These are phyloP conservation scores for Galerina sulciceps DNA, from an alignment of 768 basidiomycete genomes.

Conservation along the genomic window DNA sequence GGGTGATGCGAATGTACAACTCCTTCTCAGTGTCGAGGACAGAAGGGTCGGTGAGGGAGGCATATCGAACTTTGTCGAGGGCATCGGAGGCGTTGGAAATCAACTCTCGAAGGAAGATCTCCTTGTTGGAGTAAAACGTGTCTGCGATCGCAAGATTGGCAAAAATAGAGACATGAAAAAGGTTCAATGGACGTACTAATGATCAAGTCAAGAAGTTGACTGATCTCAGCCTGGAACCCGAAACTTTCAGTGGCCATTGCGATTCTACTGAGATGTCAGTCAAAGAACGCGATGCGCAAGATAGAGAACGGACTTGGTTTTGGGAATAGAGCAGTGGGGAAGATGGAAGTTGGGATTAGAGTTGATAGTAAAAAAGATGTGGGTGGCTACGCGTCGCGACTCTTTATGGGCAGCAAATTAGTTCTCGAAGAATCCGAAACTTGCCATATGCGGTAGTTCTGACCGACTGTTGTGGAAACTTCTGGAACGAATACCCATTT, in stretches of 20 bases:
- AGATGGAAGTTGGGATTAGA: conserved; percentile 25
- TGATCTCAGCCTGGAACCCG: conserved; percentile 99
- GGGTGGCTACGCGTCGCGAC: conserved; percentile 25
- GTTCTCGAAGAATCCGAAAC: conserved; percentile 56
- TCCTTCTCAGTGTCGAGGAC: conserved; percentile 92
- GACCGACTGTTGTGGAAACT: conserved; percentile 39
- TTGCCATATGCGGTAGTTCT: conserved; percentile 43
- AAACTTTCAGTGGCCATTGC: conserved; percentile 84
- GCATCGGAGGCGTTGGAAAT: conserved; percentile 99
- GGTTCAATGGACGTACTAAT: conserved; percentile 72
- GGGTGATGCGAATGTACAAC: conserved; percentile 90
- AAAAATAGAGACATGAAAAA: neutral
- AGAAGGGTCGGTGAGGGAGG: conserved; percentile 91
- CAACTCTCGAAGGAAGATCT: conserved; percentile 98
- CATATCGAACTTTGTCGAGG: conserved; percentile 98
- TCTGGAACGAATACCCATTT: conserved; percentile 39
- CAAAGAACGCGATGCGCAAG: conserved; percentile 2
- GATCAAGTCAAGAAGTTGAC: conserved; percentile 97
- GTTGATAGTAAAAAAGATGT: conserved; percentile 26
- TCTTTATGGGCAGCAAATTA: conserved; percentile 44
- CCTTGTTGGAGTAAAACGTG: conserved; percentile 99
- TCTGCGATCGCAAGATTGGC: conserved; percentile 47
- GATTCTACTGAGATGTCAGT: conserved; percentile 19
- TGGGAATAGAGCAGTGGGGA: conserved; percentile 21
- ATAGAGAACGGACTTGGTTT: conserved; percentile 22